A percentile compares a stretch with the other conserved stretches of the same genome.
phyloP scores from a whole-genome alignment of 805 yeast genomes.

The Candida maltosa region DNA sequence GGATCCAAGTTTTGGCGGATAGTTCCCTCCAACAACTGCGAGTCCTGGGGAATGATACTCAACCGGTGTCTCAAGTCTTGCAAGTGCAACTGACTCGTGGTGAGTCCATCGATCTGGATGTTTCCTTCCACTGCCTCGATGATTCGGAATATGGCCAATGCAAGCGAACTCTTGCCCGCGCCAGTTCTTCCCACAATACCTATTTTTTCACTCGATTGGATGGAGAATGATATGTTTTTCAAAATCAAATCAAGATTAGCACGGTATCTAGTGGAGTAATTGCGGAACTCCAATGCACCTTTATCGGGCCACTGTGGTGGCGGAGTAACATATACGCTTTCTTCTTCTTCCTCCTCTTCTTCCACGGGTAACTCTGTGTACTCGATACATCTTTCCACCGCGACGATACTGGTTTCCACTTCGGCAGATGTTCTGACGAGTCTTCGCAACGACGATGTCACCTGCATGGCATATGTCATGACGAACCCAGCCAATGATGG shows the following conservation, averaged over 20 bases:
- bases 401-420: conserved; percentile 60
- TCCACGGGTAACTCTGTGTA: conserved; percentile 42
- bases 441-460: conserved; percentile 51
- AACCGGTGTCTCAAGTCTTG: conserved; percentile 70
- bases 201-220: conserved; percentile 74
- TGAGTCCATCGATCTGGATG: conserved; percentile 64
- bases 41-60: conserved; percentile 90
- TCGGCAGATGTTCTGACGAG: conserved; percentile 62
- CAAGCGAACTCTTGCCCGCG: conserved; percentile 87
- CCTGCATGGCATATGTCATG: conserved; percentile 60
- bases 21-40: conserved; percentile 86
- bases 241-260: conserved; percentile 73
- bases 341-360: conserved; percentile 22
- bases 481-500: conserved; percentile 64
- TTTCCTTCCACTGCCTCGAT: conserved; percentile 70
- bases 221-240: conserved; percentile 58
- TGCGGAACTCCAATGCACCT: conserved; percentile 62
- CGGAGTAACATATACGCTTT: conserved; percentile 25
- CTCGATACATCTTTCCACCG: conserved; percentile 66
- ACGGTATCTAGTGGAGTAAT: conserved; percentile 80
- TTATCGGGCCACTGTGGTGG: conserved; percentile 63
- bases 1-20: conserved; percentile 87
- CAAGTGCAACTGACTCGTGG: conserved; percentile 66
- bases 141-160: conserved; percentile 77
- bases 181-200: conserved; percentile 97